Conservation (phyloP, 2,329 filamentous ascomycete genomes). For the Aspergillus sp. region DNA sequence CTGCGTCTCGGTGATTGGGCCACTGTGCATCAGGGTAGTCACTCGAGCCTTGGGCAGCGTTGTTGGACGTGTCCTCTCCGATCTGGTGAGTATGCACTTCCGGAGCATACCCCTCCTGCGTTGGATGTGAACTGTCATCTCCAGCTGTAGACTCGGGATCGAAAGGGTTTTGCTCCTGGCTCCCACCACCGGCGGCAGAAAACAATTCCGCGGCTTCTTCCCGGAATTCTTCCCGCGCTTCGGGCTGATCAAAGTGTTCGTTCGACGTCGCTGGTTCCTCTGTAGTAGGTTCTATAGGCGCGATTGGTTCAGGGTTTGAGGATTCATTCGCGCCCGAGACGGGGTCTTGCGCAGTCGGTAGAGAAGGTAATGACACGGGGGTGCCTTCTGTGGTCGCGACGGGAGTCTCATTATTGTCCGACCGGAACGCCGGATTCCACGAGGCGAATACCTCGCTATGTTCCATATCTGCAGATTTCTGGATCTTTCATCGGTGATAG, state of each 20-base stretch:
- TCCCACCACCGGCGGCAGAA: neutral
- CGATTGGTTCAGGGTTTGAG: neutral
- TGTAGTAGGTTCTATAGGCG: neutral
- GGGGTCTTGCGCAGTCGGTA: neutral
- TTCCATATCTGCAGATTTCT: slow-evolving; percentile 23
- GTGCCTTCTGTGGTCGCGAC: slow-evolving; percentile 10
- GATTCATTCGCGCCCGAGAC: neutral
- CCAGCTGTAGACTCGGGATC: neutral
- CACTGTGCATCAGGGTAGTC: slow-evolving; percentile 1
- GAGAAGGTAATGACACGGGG: neutral
- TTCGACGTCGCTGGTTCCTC: neutral
- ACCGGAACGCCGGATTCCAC: slow-evolving; percentile 59
- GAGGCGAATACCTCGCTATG: slow-evolving; percentile 31
- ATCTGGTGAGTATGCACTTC: slow-evolving; percentile 1
- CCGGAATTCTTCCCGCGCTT: slow-evolving; percentile 3
- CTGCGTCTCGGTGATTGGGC: slow-evolving; percentile 3
- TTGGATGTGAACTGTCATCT: neutral
- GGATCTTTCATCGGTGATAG: slow-evolving; percentile 9
- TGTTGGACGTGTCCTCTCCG: neutral
- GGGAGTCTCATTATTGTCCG: slow-evolving; percentile 33
- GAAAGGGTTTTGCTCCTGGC: neutral
- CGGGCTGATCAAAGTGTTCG: neutral
- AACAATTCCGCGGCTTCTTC: slow-evolving; percentile 5
- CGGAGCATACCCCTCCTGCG: neutral
- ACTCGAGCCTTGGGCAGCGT: neutral